Evolutionary conservation across 805 yeast genomes (phyloP), one percentile per base, ranked within the genome.

Genomic region (Yamadazyma akitaensis): DNA sequence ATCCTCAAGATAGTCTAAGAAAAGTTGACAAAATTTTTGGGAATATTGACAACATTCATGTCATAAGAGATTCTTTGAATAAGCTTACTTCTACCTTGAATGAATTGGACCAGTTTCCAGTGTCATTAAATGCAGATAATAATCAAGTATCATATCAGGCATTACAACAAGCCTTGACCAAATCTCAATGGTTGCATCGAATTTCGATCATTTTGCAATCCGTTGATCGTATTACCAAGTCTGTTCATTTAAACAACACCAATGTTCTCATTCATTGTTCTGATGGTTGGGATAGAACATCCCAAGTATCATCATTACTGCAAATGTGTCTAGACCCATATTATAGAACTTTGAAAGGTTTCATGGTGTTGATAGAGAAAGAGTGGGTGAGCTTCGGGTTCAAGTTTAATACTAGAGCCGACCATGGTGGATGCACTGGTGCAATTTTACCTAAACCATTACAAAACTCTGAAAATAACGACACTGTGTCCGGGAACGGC

Each of bases 221-320:
- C 0, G 85, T 90, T 0, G 91, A 87, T 46, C 75, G 86, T 31
- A 78, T 94, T 40, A 81, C 85, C 21, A 85, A 88, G 58, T 85
- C 92, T n/a, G 76, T 94, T 18, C 87, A 88, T 44, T 79, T 84
- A 55, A 88, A 89, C 63, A 81, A 83, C 51, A 85, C 94, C 16
- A 95, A 92, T 62, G 76, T 92, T 3, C 61, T 94, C 9, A 77
- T 94, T 6, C 99, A 94, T 68, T 94, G 99, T 62, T 89, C 97
- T 0, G 99, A 94, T 68, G 99, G 99, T 1, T 94, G 99, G 99
- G 99, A 94, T 61, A 73, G 99, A 48, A 94, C 99, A 0, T 81
- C 97, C 0, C 98, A 94, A 61, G 79, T 91, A 1, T 77, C 90
- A 5, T 84, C 96, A 2, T 68, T 94, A 50, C 80, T 91, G 19